Evolutionary conservation across 371 early-diverging fungal species (phyloP).

Genomic region (Parasitella parasitica): DNA sequence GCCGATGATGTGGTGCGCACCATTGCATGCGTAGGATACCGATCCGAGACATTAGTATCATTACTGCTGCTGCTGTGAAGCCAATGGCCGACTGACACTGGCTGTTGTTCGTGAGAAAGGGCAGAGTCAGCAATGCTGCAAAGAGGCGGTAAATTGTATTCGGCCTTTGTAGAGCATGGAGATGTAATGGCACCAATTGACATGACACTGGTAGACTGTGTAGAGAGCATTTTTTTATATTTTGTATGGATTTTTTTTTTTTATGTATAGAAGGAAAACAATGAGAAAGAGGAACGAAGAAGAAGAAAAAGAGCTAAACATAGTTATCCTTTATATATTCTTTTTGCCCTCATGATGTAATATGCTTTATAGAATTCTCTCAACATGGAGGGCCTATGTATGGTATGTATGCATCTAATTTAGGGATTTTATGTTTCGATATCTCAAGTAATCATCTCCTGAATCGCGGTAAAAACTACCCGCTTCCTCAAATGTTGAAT

Average conservation of each 20-base stretch:
- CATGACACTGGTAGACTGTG: slow-evolving; percentile 16
- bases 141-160: not conserved
- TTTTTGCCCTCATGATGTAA: not conserved
- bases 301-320: not conserved
- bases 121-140: not conserved
- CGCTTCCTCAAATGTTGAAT: not conserved
- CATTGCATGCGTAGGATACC: not conserved
- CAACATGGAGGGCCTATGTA: not conserved
- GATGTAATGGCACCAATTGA: slow-evolving; percentile 22
- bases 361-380: not conserved
- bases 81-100: not conserved
- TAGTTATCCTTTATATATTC: not conserved
- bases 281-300: not conserved
- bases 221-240: not conserved
- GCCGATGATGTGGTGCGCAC: not conserved
- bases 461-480: slow-evolving; percentile 7
- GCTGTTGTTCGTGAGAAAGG: not conserved
- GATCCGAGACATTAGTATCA: not conserved
- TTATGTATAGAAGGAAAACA: not conserved
- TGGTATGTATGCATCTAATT: not conserved
- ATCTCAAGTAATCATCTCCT: not conserved
- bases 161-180: not conserved
- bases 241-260: not conserved
- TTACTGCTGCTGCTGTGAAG: not conserved
- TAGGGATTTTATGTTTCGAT: not conserved